A percentile compares a stretch with the other conserved stretches of the same genome.
phyloP scores from a whole-genome alignment of 371 early-diverging fungal genomes.

The Circinella minor region DNA sequence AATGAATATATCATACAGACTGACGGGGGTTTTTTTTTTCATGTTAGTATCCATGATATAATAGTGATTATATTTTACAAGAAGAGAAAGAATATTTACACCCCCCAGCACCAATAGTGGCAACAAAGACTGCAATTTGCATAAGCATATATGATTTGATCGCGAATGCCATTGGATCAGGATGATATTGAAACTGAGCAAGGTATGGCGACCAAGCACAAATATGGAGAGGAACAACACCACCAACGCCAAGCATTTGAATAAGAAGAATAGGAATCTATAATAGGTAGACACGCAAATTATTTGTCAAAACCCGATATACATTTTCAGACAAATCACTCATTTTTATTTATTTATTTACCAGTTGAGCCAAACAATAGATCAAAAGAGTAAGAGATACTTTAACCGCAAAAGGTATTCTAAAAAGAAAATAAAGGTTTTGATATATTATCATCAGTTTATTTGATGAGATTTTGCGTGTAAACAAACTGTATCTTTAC shows the following conservation, averaged over 20 bases:
- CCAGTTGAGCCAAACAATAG: conserved; percentile 48
- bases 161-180: conserved; percentile 45
- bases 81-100: conserved; percentile 24
- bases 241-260: conserved; percentile 49
- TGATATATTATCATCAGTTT: too few relatives aligned
- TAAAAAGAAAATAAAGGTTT: conserved; percentile 11
- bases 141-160: conserved; percentile 34
- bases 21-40: conserved; percentile 10
- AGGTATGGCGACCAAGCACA: conserved; percentile 50
- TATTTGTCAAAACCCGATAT: too few relatives aligned
- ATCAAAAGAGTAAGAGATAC: conserved; percentile 37
- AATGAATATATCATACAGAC: conserved; percentile 46
- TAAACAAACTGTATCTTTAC: conserved; percentile 13
- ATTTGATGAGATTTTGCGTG: too few relatives aligned
- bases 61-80: background rate
- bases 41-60: too few relatives aligned
- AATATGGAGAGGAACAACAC: conserved; percentile 40
- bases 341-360: conserved; percentile 12
- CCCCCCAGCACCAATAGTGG: conserved; percentile 46
- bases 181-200: conserved; percentile 38
- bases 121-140: conserved; percentile 41
- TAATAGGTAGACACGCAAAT: background rate
- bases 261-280: conserved; percentile 49
- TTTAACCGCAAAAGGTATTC: conserved; percentile 50
- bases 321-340: too few relatives aligned